These are phyloP conservation scores for Gossypium rotundifolium DNA, from an alignment of 345 rosid genomes.

Conservation along the genomic window DNA sequence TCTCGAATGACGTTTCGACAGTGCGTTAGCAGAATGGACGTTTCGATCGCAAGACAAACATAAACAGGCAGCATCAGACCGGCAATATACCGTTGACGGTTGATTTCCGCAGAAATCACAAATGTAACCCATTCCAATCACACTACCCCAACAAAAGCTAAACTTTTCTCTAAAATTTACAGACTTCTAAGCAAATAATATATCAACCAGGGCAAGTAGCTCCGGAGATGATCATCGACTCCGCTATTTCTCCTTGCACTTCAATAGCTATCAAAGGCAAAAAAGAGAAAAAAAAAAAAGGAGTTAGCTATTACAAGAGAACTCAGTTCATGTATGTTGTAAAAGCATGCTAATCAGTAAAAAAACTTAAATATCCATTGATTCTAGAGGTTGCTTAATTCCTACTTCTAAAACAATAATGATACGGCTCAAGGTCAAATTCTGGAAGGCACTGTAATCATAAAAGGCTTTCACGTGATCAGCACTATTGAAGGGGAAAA, in stretches of 20 bases:
- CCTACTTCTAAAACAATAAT: neutral
- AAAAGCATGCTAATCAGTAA: slow-evolving; percentile 4
- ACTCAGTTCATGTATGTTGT: neutral
- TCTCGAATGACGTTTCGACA: slow-evolving; percentile 85
- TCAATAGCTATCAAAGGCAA: neutral
- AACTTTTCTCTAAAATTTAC: slow-evolving; percentile 6
- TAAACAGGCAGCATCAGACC: slow-evolving; percentile 89
- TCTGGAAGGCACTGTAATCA: neutral
- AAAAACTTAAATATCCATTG: neutral
- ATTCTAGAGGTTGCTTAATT: neutral
- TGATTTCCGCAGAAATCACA: slow-evolving; percentile 94
- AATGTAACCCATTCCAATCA: slow-evolving; percentile 55
- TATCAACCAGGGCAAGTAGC: slow-evolving; percentile 19
- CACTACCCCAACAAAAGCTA: slow-evolving; percentile 5
- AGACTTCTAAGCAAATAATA: slow-evolving; percentile 12
- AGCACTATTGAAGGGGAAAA: slow-evolving; percentile 4
- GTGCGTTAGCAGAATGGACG: slow-evolving; percentile 91
- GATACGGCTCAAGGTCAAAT: neutral
- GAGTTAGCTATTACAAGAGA: neutral
- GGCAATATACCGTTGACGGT: slow-evolving; percentile 86
- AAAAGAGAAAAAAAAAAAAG: neutral
- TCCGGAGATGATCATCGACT: slow-evolving; percentile 10
- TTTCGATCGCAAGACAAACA: slow-evolving; percentile 92
- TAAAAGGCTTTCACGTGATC: neutral
- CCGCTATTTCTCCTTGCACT: slow-evolving; percentile 11